These are phyloP conservation scores for Globisporangium irregulare DNA, from an alignment of 352 stramenopile genomes.

Conservation along the genomic window DNA sequence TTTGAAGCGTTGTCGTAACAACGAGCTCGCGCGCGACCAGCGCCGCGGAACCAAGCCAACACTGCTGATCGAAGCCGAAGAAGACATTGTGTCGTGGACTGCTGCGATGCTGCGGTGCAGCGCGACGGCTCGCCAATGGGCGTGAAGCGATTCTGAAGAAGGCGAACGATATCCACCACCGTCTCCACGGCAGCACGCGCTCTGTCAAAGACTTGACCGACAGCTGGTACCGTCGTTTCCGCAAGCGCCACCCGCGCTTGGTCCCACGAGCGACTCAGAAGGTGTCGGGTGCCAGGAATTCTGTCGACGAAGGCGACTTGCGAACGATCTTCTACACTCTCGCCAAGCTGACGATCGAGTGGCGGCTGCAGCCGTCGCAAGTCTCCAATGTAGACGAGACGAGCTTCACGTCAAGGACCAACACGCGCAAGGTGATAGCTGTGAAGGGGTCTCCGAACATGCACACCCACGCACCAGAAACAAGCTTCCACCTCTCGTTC, in stretches of 20 bases:
- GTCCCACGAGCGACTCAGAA: slow-evolving; percentile 8
- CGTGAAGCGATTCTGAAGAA: slow-evolving; percentile 4
- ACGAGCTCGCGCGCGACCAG: no score
- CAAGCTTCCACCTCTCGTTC: slow-evolving; percentile 11
- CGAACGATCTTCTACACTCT: slow-evolving; percentile 11
- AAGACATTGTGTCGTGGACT: slow-evolving; percentile 2
- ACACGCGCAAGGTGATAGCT: slow-evolving; percentile 11
- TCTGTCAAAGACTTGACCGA: not conserved
- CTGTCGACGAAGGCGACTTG: not conserved
- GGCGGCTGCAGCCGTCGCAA: slow-evolving; percentile 2
- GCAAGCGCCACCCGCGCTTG: slow-evolving; percentile 6
- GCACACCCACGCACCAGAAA: not conserved
- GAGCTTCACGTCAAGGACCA: slow-evolving; percentile 7
- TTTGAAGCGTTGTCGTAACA: no score
- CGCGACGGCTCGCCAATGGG: not conserved
- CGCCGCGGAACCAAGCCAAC: no score
- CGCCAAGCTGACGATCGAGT: slow-evolving; percentile 6
- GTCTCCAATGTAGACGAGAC: slow-evolving; percentile 13
- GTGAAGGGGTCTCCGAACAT: slow-evolving; percentile 7
- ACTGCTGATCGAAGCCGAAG: not conserved
- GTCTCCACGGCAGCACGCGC: slow-evolving; percentile 8
- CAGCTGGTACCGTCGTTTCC: slow-evolving; percentile 11
- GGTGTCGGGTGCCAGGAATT: slow-evolving; percentile 4
- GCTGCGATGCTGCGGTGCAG: not conserved
- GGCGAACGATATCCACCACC: slow-evolving; percentile 9